Evolutionary conservation across 768 basidiomycete species (phyloP), one percentile per base, ranked within the genome.

Genomic region (Trametes cingulata): DNA sequence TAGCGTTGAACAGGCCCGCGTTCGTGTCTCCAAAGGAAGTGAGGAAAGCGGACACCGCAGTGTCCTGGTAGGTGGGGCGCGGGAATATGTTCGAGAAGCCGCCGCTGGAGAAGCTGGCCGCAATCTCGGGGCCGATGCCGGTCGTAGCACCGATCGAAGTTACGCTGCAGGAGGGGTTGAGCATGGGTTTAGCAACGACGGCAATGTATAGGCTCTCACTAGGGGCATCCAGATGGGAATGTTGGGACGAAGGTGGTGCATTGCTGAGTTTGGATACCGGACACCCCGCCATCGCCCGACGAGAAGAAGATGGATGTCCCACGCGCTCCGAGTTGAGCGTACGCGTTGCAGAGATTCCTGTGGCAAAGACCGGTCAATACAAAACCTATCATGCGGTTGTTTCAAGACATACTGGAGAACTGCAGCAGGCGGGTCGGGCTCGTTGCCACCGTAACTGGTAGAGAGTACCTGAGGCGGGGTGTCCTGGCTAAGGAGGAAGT

Each of bases 261-360:
- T 14, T 45, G 25, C 10, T 52, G 48, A 33, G 52, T 27, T 54
- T 71, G 69, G 6, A 64, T 63, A 20, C 74, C 75, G 10, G 69
- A 71, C 37, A 75, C 74, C 51, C 75, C 76, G 39, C 72, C 74
- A 58, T 76, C 75, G 24, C 76, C 76, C 8, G 76, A 75, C 0
- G 73, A 68, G 67, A 74, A 76, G 19, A 77, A 60, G 60, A 76
- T 67, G 12, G 72, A 74, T 5, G 68, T 65, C 20, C 76, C 75
- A 47, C 71, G 72, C 14, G 74, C 72, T 27, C 74, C 73, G 35
- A 77, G 71, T 60, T 71, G 71, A 46, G 63, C 60, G 61, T 73
- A 74, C 17, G 68, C 69, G 53, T 72, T 73, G 65, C 74, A 77
- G 36, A 77, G 56, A 15, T 58, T 56, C 49, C 72, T 75, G 49